Base-by-base conservation (phyloP, 352 stramenopile genomes). In the Thalassiosira ordinaria region DNA sequence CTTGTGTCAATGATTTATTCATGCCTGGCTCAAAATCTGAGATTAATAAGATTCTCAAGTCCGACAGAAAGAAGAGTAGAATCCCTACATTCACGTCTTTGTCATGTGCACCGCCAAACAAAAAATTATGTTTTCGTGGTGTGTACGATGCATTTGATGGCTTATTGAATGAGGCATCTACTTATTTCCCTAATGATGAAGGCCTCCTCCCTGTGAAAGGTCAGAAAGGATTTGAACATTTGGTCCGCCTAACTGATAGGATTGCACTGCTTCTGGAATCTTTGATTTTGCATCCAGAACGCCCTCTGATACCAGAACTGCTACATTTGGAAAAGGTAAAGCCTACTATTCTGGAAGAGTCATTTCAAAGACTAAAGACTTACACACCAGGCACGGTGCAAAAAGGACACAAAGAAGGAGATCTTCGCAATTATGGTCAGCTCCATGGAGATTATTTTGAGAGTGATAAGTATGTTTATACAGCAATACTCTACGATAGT, bases 71-170 rank as follows among this genome's bases (percentile, higher is more conserved):
- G 39, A 47, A 47, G 18, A 47, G 4, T 2, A 47, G 39, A 47
- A 18, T 16, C 13, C 39, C 53, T 20, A 18, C 14, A 7, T 44
- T 31, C n/a, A 27, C 1, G n/a, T 20, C 29, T 27, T 22, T 63
- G n/a, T 20, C 53, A 44, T 63, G 53, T 31, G 16, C 53, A 24
- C 53, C 53, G 4, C 5, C 53, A 7, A 31, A 63, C 18, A 26
- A 8, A 26, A 24, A 47, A 7, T 18, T 27, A 18, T 63, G 53
- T n/a, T 63, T 63, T 47, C 29, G 53, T n/a, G 29, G 53, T 9
- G 53, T 63, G 1, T 63, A 63, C 26, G 53, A 63, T 63, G 53
- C 14, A n/a, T 63, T 63, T 63, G 29, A 29, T 29, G 31, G 29
- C 47, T 39, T 63, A 7, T 24, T 63, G 7, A 4, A n/a, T 2